These are phyloP conservation scores for Escovopsis weberi DNA, from an alignment of 2,329 filamentous ascomycete genomes.

Conservation along the genomic window DNA sequence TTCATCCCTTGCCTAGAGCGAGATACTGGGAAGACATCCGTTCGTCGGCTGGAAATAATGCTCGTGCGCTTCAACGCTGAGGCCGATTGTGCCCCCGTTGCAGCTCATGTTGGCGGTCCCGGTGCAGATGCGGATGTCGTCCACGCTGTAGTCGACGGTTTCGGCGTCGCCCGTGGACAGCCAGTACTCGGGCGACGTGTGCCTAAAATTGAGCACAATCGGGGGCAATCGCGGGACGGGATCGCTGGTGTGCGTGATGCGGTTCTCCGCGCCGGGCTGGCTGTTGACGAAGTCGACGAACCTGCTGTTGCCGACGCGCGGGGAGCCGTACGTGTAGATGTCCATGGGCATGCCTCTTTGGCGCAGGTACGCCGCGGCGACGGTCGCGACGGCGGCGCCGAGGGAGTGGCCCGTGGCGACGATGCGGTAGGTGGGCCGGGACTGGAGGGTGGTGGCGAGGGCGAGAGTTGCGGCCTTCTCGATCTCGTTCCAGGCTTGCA, in stretches of 20 bases:
- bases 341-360: constrained; percentile 30
- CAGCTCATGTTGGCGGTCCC: constrained; percentile 33
- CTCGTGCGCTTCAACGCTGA: constrained; percentile 31
- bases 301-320: constrained; percentile 45
- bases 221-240: constrained; percentile 55
- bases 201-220: constrained; percentile 43
- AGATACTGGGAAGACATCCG: too few relatives aligned
- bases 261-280: constrained; percentile 40
- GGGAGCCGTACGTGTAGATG: constrained; percentile 53
- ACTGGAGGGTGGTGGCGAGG: constrained; percentile 26
- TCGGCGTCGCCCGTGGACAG: constrained; percentile 24
- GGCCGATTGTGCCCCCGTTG: constrained; percentile 33
- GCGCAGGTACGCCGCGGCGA: constrained; percentile 44
- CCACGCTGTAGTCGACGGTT: constrained; percentile 21
- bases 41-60: constrained; percentile 27
- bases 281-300: constrained; percentile 38
- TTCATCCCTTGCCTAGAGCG: too few relatives aligned
- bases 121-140: constrained; percentile 30
- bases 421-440: constrained; percentile 37
- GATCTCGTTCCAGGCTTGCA: constrained; percentile 42
- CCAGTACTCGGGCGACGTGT: constrained; percentile 59
- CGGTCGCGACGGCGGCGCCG: constrained; percentile 47
- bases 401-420: constrained; percentile 55
- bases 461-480: constrained; percentile 24
- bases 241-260: constrained; percentile 53